Conservation (phyloP, 805 yeast genomes). For the Barnettozyma sucrosica region DNA sequence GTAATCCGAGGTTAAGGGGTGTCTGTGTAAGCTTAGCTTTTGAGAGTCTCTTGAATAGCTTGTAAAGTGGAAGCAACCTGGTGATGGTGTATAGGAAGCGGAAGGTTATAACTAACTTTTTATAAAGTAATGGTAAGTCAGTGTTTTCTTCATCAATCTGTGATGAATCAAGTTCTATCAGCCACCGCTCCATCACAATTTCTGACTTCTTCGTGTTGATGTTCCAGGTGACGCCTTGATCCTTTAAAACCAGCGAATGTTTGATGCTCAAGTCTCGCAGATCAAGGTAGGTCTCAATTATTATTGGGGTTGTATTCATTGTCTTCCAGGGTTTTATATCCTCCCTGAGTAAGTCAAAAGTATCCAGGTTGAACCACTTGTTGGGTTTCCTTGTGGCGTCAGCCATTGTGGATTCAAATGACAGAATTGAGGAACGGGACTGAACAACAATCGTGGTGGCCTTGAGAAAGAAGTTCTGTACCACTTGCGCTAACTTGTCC, state of each 20-base stretch:
- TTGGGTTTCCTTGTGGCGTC: conserved; percentile 31
- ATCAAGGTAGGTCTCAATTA: conserved; percentile 78
- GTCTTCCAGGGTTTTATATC: conserved; percentile 59
- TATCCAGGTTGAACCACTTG: conserved; percentile 60
- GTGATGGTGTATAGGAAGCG: conserved; percentile 65
- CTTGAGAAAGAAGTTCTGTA: conserved; percentile 55
- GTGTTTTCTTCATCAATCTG: conserved; percentile 30
- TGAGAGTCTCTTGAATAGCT: conserved; percentile 42
- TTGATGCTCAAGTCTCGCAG: conserved; percentile 49
- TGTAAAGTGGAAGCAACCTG: conserved; percentile 67
- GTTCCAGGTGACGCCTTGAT: conserved; percentile 47
- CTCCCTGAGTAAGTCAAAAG: conserved; percentile 39
- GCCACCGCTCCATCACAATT: conserved; percentile 93
- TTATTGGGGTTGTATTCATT: conserved; percentile 63
- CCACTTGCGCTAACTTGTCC: conserved; percentile 25
- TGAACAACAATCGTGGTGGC: conserved; percentile 52
- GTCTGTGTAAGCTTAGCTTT: conserved; percentile 32
- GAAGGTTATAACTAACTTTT: conserved; percentile 66
- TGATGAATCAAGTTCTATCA: conserved; percentile 66
- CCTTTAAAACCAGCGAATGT: conserved; percentile 55
- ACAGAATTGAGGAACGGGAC: conserved; percentile 28
- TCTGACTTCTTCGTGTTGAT: conserved; percentile 67
- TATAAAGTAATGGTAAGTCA: conserved; percentile 66
- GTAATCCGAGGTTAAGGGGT: conserved; percentile 47
- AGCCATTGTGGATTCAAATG: neutral